Conservation (phyloP, 2,329 filamentous ascomycete species). For the Pseudopyrenochaeta lycopersici region DNA sequence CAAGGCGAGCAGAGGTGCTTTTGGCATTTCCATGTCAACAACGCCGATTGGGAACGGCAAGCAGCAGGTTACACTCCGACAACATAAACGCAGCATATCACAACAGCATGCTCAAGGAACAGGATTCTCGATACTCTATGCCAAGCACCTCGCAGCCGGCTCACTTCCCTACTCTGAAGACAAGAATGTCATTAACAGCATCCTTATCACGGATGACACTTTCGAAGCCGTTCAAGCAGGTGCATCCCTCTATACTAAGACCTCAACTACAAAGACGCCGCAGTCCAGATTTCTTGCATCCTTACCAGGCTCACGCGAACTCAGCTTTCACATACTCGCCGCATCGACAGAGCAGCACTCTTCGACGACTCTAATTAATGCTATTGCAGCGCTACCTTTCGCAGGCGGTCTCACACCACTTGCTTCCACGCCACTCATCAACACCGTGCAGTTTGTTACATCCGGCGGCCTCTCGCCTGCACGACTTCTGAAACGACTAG, state of each 20-base stretch:
- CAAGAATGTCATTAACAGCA: slow-evolving; percentile 24
- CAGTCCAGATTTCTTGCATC: slow-evolving; percentile 27
- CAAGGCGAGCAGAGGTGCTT: slow-evolving; percentile 29
- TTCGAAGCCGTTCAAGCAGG: slow-evolving; percentile 31
- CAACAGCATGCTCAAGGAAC: slow-evolving; percentile 34
- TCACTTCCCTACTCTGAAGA: slow-evolving; percentile 38
- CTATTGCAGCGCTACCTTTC: slow-evolving; percentile 41
- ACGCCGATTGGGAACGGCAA: slow-evolving; percentile 16
- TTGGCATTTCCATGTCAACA: slow-evolving; percentile 34
- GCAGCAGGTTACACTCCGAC: slow-evolving; percentile 31
- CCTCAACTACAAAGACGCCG: slow-evolving; percentile 9
- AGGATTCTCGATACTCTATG: slow-evolving; percentile 38
- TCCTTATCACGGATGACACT: slow-evolving; percentile 35
- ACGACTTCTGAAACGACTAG: slow-evolving; percentile 45
- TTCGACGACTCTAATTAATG: slow-evolving; percentile 29
- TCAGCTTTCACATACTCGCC: slow-evolving; percentile 28
- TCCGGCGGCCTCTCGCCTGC: slow-evolving; percentile 35
- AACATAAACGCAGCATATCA: slow-evolving; percentile 31
- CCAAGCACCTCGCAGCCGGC: slow-evolving; percentile 44
- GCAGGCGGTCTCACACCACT: slow-evolving; percentile 37
- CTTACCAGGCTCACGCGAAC: slow-evolving; percentile 32
- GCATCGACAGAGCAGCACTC: slow-evolving; percentile 21
- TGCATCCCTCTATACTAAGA: slow-evolving; percentile 20
- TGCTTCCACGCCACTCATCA: slow-evolving; percentile 32
- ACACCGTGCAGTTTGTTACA: slow-evolving; percentile 36